Evolutionary conservation across 225 moss, liverwort and hornwort genomes (phyloP).

Genomic region (Polytrichum formosum): DNA sequence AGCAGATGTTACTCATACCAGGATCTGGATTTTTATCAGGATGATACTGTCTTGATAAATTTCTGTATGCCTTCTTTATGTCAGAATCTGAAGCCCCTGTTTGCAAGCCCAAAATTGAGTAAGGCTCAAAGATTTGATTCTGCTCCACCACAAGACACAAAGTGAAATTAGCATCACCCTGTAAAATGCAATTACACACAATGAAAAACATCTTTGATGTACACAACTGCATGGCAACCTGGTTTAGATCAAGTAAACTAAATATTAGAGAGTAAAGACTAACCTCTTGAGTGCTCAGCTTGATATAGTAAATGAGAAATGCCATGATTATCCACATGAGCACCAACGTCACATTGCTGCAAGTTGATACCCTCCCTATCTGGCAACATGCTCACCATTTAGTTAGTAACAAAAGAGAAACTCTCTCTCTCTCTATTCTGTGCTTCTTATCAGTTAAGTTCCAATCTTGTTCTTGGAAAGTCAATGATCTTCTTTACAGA

Average conservation of each 20-base stretch:
- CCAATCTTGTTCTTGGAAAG: too few species aligned
- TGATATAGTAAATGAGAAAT: conserved; percentile 81
- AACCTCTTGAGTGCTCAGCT: conserved; percentile 84
- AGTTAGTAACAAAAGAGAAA: too few species aligned
- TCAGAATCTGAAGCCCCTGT: conserved; percentile 71
- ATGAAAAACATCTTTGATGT: neutral
- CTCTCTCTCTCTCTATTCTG: too few species aligned
- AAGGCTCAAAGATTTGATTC: conserved; percentile 88
- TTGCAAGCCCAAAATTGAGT: conserved; percentile 78
- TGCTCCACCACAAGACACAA: conserved; percentile 24
- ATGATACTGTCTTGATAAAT: conserved; percentile 74
- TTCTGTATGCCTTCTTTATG: conserved; percentile 92
- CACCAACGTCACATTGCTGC: conserved; percentile 69
- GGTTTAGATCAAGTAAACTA: too few species aligned
- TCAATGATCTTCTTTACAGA: too few species aligned
- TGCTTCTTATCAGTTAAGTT: too few species aligned
- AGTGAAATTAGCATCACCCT: conserved; percentile 5
- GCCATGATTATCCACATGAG: conserved; percentile 82
- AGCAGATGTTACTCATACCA: conserved; percentile 31
- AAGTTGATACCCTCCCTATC: conserved; percentile 77
- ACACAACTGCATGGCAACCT: neutral
- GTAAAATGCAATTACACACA: neutral
- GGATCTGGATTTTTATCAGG: conserved; percentile 98
- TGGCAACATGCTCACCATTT: conserved; percentile 21
- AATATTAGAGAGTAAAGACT: neutral